phyloP scores from a whole-genome alignment of 352 stramenopile species.

The Pythium aphanidermatum region DNA sequence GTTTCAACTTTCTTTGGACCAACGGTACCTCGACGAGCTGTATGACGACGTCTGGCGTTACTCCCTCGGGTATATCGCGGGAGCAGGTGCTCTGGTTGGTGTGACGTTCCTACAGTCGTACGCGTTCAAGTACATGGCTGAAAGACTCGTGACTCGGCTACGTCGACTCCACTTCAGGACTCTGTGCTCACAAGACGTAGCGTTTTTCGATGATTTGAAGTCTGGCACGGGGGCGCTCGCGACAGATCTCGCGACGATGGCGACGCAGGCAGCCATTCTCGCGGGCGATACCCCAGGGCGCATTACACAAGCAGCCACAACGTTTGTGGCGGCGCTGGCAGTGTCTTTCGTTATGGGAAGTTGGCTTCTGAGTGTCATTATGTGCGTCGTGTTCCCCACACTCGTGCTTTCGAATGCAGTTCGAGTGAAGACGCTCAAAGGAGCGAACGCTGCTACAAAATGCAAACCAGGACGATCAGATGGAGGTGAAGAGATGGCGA shows the following conservation, averaged over 20 bases:
- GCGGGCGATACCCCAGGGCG: conserved; percentile 42
- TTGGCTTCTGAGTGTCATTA: conserved; percentile 66
- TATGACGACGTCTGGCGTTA: conserved; percentile 31
- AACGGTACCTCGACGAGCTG: conserved; percentile 18
- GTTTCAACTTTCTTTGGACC: conserved; percentile 24
- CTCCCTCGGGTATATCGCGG: conserved; percentile 25
- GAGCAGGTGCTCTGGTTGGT: conserved; percentile 21
- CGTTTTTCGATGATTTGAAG: conserved; percentile 67
- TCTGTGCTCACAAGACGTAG: conserved; percentile 36
- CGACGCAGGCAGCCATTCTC: conserved; percentile 40
- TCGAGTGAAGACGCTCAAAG: conserved; percentile 24
- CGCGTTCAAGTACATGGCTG: conserved; percentile 43
- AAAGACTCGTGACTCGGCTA: conserved; percentile 41
- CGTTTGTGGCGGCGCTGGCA: conserved; percentile 41
- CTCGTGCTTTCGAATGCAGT: conserved; percentile 35
- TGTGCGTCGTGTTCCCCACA: conserved; percentile 55
- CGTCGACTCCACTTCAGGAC: conserved; percentile 38
- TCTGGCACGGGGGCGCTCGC: conserved; percentile 55
- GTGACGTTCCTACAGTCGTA: conserved; percentile 35
- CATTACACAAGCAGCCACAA: conserved; percentile 37
- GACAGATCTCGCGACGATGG: conserved; percentile 42
- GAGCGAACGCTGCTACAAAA: background rate
- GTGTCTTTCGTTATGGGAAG: conserved; percentile 61
- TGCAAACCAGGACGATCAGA: too few species aligned
- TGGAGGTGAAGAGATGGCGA: background rate